Evolutionary conservation across 129 eudicot genomes (phyloP), one percentile per base, ranked within the genome.

Genomic region (Calendula officinalis): DNA sequence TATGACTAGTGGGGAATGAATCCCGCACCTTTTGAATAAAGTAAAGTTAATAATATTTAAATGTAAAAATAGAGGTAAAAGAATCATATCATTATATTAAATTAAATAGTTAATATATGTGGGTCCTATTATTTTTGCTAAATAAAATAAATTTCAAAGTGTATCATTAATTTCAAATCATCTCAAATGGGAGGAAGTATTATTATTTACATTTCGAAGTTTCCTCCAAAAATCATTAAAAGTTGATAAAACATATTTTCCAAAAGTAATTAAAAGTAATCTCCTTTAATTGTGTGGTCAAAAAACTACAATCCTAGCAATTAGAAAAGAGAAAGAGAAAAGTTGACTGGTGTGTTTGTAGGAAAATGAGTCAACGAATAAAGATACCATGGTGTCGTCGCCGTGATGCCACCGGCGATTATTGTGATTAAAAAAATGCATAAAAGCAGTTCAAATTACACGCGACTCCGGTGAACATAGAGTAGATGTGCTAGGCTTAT

Each of bases 281-380:
- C 33, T 41, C 17, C 39, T 30, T 69, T 16, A 69, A 5, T 58
- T 22, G 4, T 57, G 47, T 57, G 66, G 58, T 34, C 41, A 62
- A 57, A 6, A 58, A 57, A 37, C 2, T 41, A 11, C 45, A 59
- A 22, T 17, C 22, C 40, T 14, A 14, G 30, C 3, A 58, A 58
- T 5, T 1, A n/a, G 16, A 7, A 38, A 54, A 54, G 48, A 12
- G 22, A 44, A 56, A 56, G 34, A 32, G 33, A 56, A 1, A 45
- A 39, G 49, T 69, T 58, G 74, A 60, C 43, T 62, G 5, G 67
- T 62, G 64, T 58, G 67, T 17, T 57, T 35, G 33, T 10, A 36
- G 22, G 50, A 47, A 36, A 37, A 35, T 13, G 66, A 69, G 74
- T 69, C 74, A 56, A 69, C 66, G 12, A 69, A 6, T 13, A 13